phyloP scores from a whole-genome alignment of 2,329 filamentous ascomycete genomes.

The Cercospora sp. region DNA sequence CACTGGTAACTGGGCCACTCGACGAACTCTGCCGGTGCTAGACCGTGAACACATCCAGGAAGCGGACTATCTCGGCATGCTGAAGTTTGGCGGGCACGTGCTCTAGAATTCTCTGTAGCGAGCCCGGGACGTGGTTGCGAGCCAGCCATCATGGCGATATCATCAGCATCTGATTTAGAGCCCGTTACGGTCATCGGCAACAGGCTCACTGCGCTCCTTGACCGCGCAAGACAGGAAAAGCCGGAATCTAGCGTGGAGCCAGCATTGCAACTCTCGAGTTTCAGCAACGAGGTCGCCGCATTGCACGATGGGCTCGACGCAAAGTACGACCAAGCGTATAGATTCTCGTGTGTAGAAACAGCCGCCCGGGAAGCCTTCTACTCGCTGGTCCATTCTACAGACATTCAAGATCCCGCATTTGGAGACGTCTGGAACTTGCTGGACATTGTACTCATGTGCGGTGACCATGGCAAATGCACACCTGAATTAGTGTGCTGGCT shows the following conservation, averaged over 20 bases:
- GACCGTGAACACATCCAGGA: background rate
- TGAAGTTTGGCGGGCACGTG: background rate
- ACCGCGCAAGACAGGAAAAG: conserved; percentile 45
- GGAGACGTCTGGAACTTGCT: conserved; percentile 89
- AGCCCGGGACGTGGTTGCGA: background rate
- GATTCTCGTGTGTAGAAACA: conserved; percentile 72
- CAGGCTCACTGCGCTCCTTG: conserved; percentile 45
- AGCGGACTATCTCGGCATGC: background rate
- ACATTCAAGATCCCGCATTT: conserved; percentile 76
- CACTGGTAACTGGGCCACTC: background rate
- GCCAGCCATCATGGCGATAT: conserved; percentile 33
- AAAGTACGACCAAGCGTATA: conserved; percentile 33
- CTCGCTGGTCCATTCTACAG: conserved; percentile 52
- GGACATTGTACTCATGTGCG: conserved; percentile 85
- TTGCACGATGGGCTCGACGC: conserved; percentile 35
- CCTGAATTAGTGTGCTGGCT: conserved; percentile 84
- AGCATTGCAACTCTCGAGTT: conserved; percentile 45
- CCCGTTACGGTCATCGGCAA: conserved; percentile 31
- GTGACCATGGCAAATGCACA: conserved; percentile 64
- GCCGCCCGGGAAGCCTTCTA: conserved; percentile 81
- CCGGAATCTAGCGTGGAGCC: conserved; percentile 46
- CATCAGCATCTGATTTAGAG: conserved; percentile 32
- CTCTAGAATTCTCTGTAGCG: background rate
- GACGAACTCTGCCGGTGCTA: background rate
- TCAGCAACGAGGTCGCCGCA: conserved; percentile 35